phyloP scores from a whole-genome alignment of 2,329 filamentous ascomycete species.

The Zopfia rhizophila region DNA sequence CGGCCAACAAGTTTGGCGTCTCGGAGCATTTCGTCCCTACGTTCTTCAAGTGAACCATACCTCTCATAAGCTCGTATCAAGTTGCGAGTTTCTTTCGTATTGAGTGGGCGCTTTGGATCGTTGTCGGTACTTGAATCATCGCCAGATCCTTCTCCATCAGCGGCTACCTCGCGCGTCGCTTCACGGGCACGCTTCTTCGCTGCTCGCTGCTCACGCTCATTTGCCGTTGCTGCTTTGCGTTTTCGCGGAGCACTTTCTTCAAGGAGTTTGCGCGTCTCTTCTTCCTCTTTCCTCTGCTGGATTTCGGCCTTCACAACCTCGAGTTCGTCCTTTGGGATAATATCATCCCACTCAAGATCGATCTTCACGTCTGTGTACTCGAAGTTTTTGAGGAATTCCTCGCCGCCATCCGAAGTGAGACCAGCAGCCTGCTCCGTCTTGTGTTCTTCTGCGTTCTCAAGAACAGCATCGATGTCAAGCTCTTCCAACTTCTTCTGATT shows the following conservation, averaged over 20 bases:
- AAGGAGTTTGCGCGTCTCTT: slow-evolving; percentile 82
- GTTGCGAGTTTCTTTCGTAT: slow-evolving; percentile 91
- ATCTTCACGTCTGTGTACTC: slow-evolving; percentile 99
- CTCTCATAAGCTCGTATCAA: slow-evolving; percentile 90
- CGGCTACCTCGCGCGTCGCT: slow-evolving; percentile 71
- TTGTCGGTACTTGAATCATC: slow-evolving; percentile 63
- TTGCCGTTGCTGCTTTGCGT: slow-evolving; percentile 70
- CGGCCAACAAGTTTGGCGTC: slow-evolving; percentile 87
- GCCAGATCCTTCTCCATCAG: slow-evolving; percentile 62
- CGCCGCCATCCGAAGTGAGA: slow-evolving; percentile 93
- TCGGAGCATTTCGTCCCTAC: slow-evolving; percentile 84
- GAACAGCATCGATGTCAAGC: slow-evolving; percentile 95
- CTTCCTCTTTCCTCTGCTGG: slow-evolving; percentile 82
- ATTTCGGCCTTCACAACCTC: slow-evolving; percentile 91
- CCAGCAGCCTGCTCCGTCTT: slow-evolving; percentile 95
- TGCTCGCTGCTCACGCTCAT: slow-evolving; percentile 70
- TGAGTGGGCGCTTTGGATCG: slow-evolving; percentile 89
- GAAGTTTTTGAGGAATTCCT: slow-evolving; percentile 89
- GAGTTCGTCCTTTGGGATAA: slow-evolving; percentile 93
- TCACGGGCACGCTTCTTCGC: slow-evolving; percentile 75
- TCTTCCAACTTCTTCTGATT: slow-evolving; percentile 98
- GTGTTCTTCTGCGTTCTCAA: slow-evolving; percentile 96
- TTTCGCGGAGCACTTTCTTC: slow-evolving; percentile 87
- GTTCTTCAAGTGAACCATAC: slow-evolving; percentile 90
- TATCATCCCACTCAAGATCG: slow-evolving; percentile 96